These are phyloP conservation scores for Pelargonium fulgidum DNA, from an alignment of 441 rosid genomes.

Conservation along the genomic window DNA sequence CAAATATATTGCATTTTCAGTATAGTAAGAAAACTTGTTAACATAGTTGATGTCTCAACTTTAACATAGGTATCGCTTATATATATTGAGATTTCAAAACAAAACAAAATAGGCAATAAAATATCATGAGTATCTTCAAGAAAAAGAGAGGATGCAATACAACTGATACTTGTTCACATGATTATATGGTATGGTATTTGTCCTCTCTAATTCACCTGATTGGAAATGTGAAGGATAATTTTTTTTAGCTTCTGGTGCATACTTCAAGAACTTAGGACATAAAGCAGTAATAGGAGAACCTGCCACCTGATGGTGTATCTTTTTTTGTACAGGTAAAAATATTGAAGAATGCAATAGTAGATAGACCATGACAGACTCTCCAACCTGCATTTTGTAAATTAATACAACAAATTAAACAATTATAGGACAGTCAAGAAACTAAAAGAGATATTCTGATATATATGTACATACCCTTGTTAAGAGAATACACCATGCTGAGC, in stretches of 20 bases:
- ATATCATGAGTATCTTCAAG: too few species aligned
- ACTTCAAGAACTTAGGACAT: slow-evolving; percentile 24
- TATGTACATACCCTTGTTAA: slow-evolving; percentile 50
- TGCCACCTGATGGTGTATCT: slow-evolving; percentile 61
- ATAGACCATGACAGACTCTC: slow-evolving; percentile 60
- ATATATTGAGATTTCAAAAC: too few species aligned
- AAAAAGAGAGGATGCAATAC: too few species aligned
- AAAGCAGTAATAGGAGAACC: slow-evolving; percentile 50
- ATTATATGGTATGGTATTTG: too few species aligned
- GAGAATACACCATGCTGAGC: slow-evolving; percentile 65
- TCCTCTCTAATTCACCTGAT: slow-evolving; percentile 9
- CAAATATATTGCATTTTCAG: too few species aligned
- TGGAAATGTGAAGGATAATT: slow-evolving; percentile 20
- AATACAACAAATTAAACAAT: not conserved
- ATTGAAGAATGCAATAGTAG: slow-evolving; percentile 55
- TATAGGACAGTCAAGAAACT: slow-evolving; percentile 11
- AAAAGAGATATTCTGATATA: slow-evolving; percentile 9
- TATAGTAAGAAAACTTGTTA: too few species aligned
- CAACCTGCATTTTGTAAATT: slow-evolving; percentile 46
- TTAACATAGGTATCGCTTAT: too few species aligned
- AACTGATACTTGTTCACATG: too few species aligned
- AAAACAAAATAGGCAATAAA: too few species aligned
- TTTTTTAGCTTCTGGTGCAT: slow-evolving; percentile 10
- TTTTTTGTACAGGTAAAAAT: slow-evolving; percentile 46
- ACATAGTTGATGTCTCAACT: too few species aligned